Evolutionary conservation across 176 grass and related monocot genomes (phyloP).

Genomic region (Oryza australiensis): DNA sequence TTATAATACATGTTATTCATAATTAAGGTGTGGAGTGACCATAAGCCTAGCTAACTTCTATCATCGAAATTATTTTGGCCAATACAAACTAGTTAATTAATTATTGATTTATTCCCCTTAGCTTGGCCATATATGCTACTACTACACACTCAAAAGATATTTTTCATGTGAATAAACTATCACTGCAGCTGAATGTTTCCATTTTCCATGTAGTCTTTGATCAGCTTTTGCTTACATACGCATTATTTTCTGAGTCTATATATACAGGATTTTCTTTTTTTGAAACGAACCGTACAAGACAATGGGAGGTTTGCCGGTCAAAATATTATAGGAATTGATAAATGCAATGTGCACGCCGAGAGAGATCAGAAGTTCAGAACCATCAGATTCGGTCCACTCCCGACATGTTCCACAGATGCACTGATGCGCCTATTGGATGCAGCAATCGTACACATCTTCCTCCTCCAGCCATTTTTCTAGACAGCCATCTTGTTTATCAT

Average conservation of each 20-base stretch:
- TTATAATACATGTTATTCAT: not conserved
- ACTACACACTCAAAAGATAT: not conserved
- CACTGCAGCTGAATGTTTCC: not conserved
- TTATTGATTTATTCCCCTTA: not conserved
- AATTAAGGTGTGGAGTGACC: not conserved
- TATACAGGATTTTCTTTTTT: not conserved
- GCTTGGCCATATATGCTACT: not conserved
- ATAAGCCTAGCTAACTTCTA: not conserved
- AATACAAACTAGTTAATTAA: not conserved
- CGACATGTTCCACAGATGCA: not conserved
- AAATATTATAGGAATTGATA: not conserved
- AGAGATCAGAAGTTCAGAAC: not conserved
- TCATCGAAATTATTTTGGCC: too few species aligned
- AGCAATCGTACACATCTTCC: not conserved
- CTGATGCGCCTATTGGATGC: not conserved
- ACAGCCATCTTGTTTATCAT: not conserved
- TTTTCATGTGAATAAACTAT: too few species aligned
- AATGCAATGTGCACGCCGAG: not conserved
- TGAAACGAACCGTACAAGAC: too few species aligned
- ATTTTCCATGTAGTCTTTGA: not conserved
- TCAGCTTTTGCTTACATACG: not conserved
- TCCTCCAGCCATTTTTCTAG: constrained; percentile 1
- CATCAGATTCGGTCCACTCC: constrained; percentile 7
- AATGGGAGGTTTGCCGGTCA: not conserved
- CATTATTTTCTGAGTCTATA: not conserved